These are phyloP conservation scores for Apiospora malaysiana DNA, from an alignment of 2,329 filamentous ascomycete species.

Conservation along the genomic window DNA sequence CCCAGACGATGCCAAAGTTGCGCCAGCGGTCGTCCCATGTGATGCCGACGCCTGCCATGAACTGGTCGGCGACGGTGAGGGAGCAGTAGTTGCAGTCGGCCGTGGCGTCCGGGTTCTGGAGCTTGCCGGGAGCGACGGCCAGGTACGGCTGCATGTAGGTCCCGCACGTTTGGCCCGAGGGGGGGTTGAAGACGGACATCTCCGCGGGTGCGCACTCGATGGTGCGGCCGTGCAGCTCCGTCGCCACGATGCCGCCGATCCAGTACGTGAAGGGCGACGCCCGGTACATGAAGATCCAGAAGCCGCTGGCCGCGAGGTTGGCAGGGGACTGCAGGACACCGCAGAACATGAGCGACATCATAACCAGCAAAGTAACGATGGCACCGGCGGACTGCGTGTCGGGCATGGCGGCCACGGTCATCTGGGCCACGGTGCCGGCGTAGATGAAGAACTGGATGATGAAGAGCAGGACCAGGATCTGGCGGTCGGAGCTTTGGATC, in stretches of 20 bases:
- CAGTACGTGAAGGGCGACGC: slow-evolving; percentile 85
- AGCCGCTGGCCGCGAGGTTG: slow-evolving; percentile 62
- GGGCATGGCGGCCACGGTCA: slow-evolving; percentile 74
- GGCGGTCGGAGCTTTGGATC: slow-evolving; percentile 56
- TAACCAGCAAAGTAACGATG: slow-evolving; percentile 68
- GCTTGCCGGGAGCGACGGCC: slow-evolving; percentile 53
- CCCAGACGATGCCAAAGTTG: slow-evolving; percentile 70
- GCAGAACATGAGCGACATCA: slow-evolving; percentile 66
- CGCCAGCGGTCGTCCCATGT: slow-evolving; percentile 68
- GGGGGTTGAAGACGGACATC: slow-evolving; percentile 69
- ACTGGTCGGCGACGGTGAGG: slow-evolving; percentile 57
- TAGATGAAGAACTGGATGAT: slow-evolving; percentile 72
- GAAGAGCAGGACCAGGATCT: slow-evolving; percentile 70
- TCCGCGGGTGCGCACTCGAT: slow-evolving; percentile 75
- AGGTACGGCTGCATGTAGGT: slow-evolving; percentile 64
- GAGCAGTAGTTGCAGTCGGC: slow-evolving; percentile 62
- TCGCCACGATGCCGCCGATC: slow-evolving; percentile 73
- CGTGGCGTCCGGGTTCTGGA: slow-evolving; percentile 56
- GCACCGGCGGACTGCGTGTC: slow-evolving; percentile 71
- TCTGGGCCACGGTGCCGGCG: slow-evolving; percentile 73
- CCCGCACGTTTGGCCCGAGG: slow-evolving; percentile 60
- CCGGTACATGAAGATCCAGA: slow-evolving; percentile 88
- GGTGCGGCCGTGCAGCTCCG: slow-evolving; percentile 69
- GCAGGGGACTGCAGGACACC: slow-evolving; percentile 47
- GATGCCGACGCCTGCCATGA: slow-evolving; percentile 54